phyloP scores from a whole-genome alignment of 2,329 filamentous ascomycete species.

The Aspergillus neotritici region DNA sequence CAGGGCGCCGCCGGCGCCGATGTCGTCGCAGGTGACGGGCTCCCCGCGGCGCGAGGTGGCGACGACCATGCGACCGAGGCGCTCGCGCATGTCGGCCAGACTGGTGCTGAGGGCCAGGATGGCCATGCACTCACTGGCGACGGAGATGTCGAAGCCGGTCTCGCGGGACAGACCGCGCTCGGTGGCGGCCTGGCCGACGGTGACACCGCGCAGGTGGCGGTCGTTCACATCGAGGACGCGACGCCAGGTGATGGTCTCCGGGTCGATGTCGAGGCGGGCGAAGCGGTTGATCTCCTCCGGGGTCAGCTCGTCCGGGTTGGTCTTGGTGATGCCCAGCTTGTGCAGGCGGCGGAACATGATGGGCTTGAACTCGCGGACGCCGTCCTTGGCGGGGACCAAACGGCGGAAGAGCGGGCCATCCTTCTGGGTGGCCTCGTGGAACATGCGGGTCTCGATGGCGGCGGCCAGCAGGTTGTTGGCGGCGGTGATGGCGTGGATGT shows the following conservation, averaged over 20 bases:
- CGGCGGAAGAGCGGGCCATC: constrained; percentile 81
- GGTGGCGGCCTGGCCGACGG: constrained; percentile 78
- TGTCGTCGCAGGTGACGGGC: constrained; percentile 90
- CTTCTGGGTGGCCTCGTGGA: constrained; percentile 94
- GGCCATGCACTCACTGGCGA: constrained; percentile 97
- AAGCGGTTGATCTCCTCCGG: constrained; percentile 83
- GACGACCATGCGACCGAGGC: constrained; percentile 91
- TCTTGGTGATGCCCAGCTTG: constrained; percentile 95
- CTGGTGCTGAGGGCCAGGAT: constrained; percentile 90
- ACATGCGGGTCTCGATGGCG: constrained; percentile 95
- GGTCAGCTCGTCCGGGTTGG: constrained; percentile 82
- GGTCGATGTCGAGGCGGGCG: constrained; percentile 92
- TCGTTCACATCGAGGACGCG: constrained; percentile 97
- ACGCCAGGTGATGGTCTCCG: constrained; percentile 94
- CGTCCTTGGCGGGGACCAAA: constrained; percentile 83
- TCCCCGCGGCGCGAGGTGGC: constrained; percentile 80
- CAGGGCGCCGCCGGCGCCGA: constrained; percentile 85
- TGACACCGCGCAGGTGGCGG: constrained; percentile 82
- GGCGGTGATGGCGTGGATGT: constrained; percentile 89
- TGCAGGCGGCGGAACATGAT: constrained; percentile 90
- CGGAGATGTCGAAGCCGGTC: constrained; percentile 96
- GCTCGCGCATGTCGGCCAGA: constrained; percentile 82
- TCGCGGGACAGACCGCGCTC: constrained; percentile 84
- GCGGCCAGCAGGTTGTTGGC: constrained; percentile 96
- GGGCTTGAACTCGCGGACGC: constrained; percentile 76